phyloP scores from a whole-genome alignment of 2,329 filamentous ascomycete genomes.

The Cercospora janseana region DNA sequence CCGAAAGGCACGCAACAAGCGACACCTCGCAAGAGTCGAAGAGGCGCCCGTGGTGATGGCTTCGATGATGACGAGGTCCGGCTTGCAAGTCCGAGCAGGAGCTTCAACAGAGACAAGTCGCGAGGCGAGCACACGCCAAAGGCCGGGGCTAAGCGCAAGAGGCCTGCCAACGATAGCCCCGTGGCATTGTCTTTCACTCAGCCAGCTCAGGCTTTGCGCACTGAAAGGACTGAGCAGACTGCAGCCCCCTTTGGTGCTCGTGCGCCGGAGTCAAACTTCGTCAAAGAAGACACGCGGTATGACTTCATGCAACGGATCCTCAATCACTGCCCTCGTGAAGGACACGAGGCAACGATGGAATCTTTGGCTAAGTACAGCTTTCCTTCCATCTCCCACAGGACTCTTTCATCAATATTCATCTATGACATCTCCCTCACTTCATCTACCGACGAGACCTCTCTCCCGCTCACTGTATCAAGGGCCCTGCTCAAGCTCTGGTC shows the following conservation, averaged over 20 bases:
- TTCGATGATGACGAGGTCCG: slow-evolving; percentile 67
- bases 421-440: slow-evolving; percentile 61
- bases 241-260: slow-evolving; percentile 14
- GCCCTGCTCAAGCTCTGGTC: slow-evolving; percentile 67
- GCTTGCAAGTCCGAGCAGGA: slow-evolving; percentile 38
- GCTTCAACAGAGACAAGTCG: slow-evolving; percentile 44
- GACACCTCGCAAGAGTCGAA: slow-evolving; percentile 33
- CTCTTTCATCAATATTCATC: slow-evolving; percentile 66
- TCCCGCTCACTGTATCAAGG: slow-evolving; percentile 64
- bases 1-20: slow-evolving; percentile 23
- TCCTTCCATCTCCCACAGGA: slow-evolving; percentile 61
- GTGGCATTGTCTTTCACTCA: slow-evolving; percentile 45
- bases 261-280: not conserved
- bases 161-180: slow-evolving; percentile 64
- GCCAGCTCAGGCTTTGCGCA: slow-evolving; percentile 20
- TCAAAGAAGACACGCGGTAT: slow-evolving; percentile 25
- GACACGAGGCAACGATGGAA: slow-evolving; percentile 65
- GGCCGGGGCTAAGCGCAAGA: slow-evolving; percentile 65
- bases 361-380: slow-evolving; percentile 63
- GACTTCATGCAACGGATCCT: slow-evolving; percentile 60
- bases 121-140: slow-evolving; percentile 59
- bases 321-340: slow-evolving; percentile 57
- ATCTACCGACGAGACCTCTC: slow-evolving; percentile 48
- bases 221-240: slow-evolving; percentile 27
- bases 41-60: slow-evolving; percentile 58